Base-by-base conservation (phyloP, 257 asterid species). In the Coffea canephora region DNA sequence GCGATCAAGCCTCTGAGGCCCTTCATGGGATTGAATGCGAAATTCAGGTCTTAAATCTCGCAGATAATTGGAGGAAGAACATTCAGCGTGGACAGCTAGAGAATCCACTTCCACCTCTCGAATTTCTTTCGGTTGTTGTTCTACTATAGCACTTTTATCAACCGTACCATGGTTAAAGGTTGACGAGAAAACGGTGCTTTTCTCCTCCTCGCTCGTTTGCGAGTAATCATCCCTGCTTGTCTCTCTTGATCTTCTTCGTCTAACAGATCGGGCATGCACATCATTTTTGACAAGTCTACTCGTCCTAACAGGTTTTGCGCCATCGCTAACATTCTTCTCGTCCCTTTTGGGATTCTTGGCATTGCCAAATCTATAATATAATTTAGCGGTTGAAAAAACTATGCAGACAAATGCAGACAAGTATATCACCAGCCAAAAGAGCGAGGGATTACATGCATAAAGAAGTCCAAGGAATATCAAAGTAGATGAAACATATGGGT, bases 241-340 rank as follows among this genome's bases (percentile, higher is more conserved):
- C 73, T 88, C 86, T 81, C 77, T 84, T 0, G 95, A 86, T 55
- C 84, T 72, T 84, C 98, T 88, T 49, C 86, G 86, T 66, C 97
- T 89, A 52, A 90, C 97, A 0, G 97, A 91, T 71, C 88, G 91
- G 70, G 92, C 97, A 18, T 91, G 94, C 2, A 69, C 73, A 7
- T 84, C 83, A 46, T 83, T 76, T 18, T 59, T 62, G 18, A 69
- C 79, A 13, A 54, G 59, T 50, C 6, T 77, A 62, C 64, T 62
- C 54, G 78, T 75, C 16, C 67, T 73, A 12, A 65, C 11, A 3
- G 73, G 25, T 49, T 72, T 79, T 19, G 39, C 71, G 34, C 34
- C 34, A 43, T 75, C 85, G 27, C 49, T 77, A 39, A 1, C 5
- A 23, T 73, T 83, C 69, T 82, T 75, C 34, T 69, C 87, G 19